These are phyloP conservation scores for Calycina herbarum DNA, from an alignment of 2,329 filamentous ascomycete genomes.

Conservation along the genomic window DNA sequence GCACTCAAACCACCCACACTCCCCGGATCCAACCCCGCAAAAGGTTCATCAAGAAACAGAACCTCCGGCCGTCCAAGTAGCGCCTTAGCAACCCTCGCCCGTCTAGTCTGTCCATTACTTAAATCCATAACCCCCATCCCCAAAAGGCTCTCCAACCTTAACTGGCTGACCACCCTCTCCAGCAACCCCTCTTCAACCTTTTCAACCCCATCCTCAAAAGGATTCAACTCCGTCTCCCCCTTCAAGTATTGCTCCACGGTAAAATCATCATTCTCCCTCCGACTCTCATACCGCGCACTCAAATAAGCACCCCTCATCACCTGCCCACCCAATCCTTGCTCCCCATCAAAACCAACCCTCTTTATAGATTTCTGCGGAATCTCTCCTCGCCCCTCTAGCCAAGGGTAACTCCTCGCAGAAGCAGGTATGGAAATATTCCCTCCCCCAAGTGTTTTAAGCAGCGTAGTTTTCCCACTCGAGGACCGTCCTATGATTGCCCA, in stretches of 20 bases:
- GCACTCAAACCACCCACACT: conserved; percentile 71
- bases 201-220: conserved; percentile 54
- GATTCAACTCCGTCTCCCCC: conserved; percentile 82
- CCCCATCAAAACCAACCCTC: conserved; percentile 87
- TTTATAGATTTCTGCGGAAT: conserved; percentile 69
- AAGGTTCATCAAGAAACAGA: conserved; percentile 86
- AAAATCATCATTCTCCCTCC: conserved; percentile 84
- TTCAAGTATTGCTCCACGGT: conserved; percentile 77
- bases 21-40: conserved; percentile 91
- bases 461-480: conserved; percentile 75
- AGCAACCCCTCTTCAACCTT: conserved; percentile 53
- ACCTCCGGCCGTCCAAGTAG: conserved; percentile 77
- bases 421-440: conserved; percentile 75
- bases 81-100: conserved; percentile 85
- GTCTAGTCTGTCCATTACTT: conserved; percentile 88
- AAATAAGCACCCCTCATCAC: conserved; percentile 75
- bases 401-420: conserved; percentile 74
- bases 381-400: conserved; percentile 62
- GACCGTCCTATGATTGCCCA: conserved; percentile 87
- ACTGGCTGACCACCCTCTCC: conserved; percentile 63
- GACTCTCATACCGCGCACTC: conserved; percentile 86
- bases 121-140: conserved; percentile 84
- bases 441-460: conserved; percentile 77
- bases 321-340: conserved; percentile 58
- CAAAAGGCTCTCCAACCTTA: conserved; percentile 68